These are phyloP conservation scores for Aspergillus felis DNA, from an alignment of 2,329 filamentous ascomycete genomes.

Conservation along the genomic window DNA sequence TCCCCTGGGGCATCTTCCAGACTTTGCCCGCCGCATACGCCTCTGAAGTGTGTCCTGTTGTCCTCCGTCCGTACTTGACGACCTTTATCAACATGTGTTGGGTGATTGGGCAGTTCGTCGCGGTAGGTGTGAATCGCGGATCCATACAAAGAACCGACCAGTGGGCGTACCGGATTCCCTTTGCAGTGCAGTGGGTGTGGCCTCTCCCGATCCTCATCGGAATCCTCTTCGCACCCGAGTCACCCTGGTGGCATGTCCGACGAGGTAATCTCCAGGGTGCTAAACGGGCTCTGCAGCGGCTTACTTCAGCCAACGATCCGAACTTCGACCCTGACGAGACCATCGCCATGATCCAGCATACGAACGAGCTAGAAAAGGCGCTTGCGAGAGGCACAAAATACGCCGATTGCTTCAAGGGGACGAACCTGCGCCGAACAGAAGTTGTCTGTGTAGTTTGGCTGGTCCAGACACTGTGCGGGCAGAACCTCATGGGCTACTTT, in stretches of 20 bases:
- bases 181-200: slow-evolving; percentile 49
- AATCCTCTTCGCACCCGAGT: slow-evolving; percentile 43
- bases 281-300: slow-evolving; percentile 33
- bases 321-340: slow-evolving; percentile 76
- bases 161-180: slow-evolving; percentile 49
- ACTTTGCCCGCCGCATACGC: slow-evolving; percentile 42
- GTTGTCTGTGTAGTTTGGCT: slow-evolving; percentile 59
- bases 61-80: slow-evolving; percentile 36
- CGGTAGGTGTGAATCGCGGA: slow-evolving; percentile 43
- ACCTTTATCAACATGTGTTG: slow-evolving; percentile 41
- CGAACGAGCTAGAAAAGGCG: slow-evolving; percentile 70
- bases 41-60: slow-evolving; percentile 39
- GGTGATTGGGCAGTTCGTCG: slow-evolving; percentile 46
- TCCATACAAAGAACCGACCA: slow-evolving; percentile 40
- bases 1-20: slow-evolving; percentile 47
- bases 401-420: slow-evolving; percentile 75
- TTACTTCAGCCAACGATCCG: slow-evolving; percentile 51
- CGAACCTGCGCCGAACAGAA: slow-evolving; percentile 73
- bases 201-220: slow-evolving; percentile 44
- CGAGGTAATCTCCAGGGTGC: slow-evolving; percentile 40
- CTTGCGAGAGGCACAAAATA: slow-evolving; percentile 69
- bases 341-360: slow-evolving; percentile 84
- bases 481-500: slow-evolving; percentile 58
- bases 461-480: slow-evolving; percentile 58
- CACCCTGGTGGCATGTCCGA: slow-evolving; percentile 47